These are phyloP conservation scores for Phytophthora tubulina DNA, from an alignment of 352 stramenopile species.

Conservation along the genomic window DNA sequence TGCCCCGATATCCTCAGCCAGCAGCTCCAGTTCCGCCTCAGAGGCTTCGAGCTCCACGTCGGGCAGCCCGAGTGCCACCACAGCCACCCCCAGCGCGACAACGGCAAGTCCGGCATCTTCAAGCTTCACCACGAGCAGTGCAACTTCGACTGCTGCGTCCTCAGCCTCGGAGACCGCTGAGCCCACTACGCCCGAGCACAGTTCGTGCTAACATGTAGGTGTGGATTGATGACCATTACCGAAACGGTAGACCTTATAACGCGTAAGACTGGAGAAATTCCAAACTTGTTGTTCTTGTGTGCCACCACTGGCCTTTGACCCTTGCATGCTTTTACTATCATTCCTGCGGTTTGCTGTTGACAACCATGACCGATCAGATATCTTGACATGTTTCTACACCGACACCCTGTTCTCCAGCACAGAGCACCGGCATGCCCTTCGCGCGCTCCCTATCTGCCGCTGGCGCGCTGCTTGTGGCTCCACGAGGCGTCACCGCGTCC, in stretches of 20 bases:
- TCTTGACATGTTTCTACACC: slow-evolving; percentile 19
- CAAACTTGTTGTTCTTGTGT: neutral
- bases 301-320: neutral
- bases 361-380: slow-evolving; percentile 2
- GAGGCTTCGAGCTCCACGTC: slow-evolving; percentile 8
- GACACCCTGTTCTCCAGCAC: neutral
- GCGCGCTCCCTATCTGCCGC: slow-evolving; percentile 1
- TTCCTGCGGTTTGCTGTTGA: too few relatives aligned
- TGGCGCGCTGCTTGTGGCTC: slow-evolving; percentile 1
- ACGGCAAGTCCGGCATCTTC: neutral
- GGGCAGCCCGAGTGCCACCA: slow-evolving; percentile 7
- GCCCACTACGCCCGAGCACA: slow-evolving; percentile 32
- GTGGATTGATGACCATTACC: slow-evolving; percentile 18
- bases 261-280: neutral
- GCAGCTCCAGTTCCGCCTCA: slow-evolving; percentile 12
- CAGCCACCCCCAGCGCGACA: neutral
- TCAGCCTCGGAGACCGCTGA: slow-evolving; percentile 25
- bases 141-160: slow-evolving; percentile 15
- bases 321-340: too few relatives aligned
- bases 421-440: slow-evolving; percentile 5
- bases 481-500: slow-evolving; percentile 11
- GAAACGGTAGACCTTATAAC: slow-evolving; percentile 14
- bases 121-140: slow-evolving; percentile 5
- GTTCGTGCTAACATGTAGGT: slow-evolving; percentile 29
- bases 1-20: neutral